Conservation (phyloP, 495 filamentous ascomycete species). For the Annulohypoxylon nitens region DNA sequence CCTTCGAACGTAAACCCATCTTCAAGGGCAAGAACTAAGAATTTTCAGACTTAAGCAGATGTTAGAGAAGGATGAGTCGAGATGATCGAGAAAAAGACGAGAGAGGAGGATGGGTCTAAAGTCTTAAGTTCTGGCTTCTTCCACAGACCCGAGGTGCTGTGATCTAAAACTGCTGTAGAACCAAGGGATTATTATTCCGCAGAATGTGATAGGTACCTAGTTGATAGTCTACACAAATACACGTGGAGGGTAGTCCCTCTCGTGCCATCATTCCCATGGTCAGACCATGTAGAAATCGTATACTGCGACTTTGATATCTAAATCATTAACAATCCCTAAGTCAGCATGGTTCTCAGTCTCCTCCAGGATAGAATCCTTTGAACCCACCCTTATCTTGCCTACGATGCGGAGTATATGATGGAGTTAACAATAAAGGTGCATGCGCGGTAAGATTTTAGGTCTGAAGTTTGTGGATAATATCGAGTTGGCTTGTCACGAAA, state of each 20-base stretch:
- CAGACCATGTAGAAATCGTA: neutral
- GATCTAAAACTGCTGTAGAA: neutral
- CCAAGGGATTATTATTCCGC: neutral
- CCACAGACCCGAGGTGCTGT: neutral
- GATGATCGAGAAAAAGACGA: neutral
- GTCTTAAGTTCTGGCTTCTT: slow-evolving; percentile 11
- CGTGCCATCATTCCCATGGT: neutral
- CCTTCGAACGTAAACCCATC: slow-evolving; percentile 8
- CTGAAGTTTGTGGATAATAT: neutral
- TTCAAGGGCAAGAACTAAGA: neutral
- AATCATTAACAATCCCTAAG: neutral
- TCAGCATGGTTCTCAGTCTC: neutral
- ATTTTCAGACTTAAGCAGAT: slow-evolving; percentile 1
- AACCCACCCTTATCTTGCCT: neutral
- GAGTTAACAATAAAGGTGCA: neutral
- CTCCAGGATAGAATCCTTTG: neutral
- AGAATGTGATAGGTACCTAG: neutral
- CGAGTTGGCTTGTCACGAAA: neutral
- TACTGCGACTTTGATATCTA: neutral
- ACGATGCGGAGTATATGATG: neutral
- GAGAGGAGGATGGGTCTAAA: neutral
- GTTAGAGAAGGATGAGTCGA: neutral
- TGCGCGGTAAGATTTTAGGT: slow-evolving; percentile 11
- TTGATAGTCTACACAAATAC: neutral
- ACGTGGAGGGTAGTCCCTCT: neutral